Base-by-base conservation (phyloP, 163 green algal species). In the Scenedesmus sp. region DNA sequence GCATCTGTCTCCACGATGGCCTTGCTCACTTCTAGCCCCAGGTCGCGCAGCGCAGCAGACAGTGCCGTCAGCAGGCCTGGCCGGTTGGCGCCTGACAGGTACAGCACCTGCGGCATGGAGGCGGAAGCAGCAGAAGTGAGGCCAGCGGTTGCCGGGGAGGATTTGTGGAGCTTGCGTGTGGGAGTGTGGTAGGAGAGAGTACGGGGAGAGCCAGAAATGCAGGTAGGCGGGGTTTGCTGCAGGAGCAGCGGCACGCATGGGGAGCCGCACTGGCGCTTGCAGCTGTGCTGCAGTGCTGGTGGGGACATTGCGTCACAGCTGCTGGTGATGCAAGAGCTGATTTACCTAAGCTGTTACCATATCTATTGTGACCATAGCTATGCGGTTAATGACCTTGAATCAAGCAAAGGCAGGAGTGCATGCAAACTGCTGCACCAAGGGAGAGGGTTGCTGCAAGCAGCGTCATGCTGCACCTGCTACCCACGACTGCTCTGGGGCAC, bases 11-110 rank as follows among this genome's bases (percentile, higher is more conserved):
- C 94, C 1, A 99, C 96, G 0, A 96, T 92, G 20, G 98, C 96
- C 92, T 96, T 97, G 34, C 91, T 93, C 18, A 99, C 96, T 81
- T 99, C 97, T 55, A 99, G 92, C 20, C 94, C 96, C 74, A 99
- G 93, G 86, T 98, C 97, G 15, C 88, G 98, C 56, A 95, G 92
- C 2, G 88, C 82, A 74, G 81, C 89, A 76, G 93, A 95, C 59
- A 99, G 92, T 4, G 95, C 91, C 23, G 93, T 97, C 67, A 99
- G 94, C 62, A 99, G 90, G 34, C 97, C 97, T 59, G 98, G 96
- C 59, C 96, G 93, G 93, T 97, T 98, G 66, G 84, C 56, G 46
- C 95, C 96, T 18, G 94, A 94, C 7, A 99, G 92, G 3, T 82
- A 94, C 86, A 99, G 94, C 0, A 98, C 91, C 90, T 93, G 77